Conservation (phyloP, 805 yeast species). For the Suhomyces prunicola region DNA sequence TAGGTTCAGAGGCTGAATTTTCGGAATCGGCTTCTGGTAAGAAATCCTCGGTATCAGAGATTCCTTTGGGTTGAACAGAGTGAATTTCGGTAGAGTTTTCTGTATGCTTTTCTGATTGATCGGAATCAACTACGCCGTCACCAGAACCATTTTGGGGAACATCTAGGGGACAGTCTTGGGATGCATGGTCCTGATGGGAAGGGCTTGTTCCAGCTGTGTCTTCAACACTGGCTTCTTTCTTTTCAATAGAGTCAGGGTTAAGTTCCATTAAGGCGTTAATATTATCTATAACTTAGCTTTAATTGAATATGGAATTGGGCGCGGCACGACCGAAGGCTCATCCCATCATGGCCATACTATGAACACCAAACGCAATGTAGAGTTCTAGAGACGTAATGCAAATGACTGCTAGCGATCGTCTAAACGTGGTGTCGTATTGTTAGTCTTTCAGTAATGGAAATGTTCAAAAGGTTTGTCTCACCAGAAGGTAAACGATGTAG, state of each 20-base stretch:
- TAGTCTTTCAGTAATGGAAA: no score
- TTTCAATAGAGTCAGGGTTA: neutral
- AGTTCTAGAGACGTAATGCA: no score
- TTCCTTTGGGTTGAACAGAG: neutral
- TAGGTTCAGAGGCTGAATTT: neutral
- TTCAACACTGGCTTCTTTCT: neutral
- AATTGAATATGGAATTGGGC: neutral
- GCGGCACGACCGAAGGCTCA: neutral
- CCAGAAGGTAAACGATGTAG: no score
- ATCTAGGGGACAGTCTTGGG: neutral
- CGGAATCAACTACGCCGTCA: neutral
- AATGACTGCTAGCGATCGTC: no score
- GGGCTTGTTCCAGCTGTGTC: neutral
- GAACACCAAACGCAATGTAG: no score
- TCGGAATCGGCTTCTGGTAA: neutral
- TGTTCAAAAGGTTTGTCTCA: no score
- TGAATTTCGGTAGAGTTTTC: neutral
- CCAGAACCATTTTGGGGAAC: neutral
- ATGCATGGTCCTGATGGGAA: neutral
- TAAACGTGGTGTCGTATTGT: no score
- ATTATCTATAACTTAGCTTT: neutral
- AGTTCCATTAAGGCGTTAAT: constrained; percentile 4
- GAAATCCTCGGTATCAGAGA: neutral
- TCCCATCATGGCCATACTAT: neutral
- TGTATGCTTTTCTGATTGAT: neutral